These are phyloP conservation scores for Diaporthe citriasiana DNA, from an alignment of 2,329 filamentous ascomycete species.

Conservation along the genomic window DNA sequence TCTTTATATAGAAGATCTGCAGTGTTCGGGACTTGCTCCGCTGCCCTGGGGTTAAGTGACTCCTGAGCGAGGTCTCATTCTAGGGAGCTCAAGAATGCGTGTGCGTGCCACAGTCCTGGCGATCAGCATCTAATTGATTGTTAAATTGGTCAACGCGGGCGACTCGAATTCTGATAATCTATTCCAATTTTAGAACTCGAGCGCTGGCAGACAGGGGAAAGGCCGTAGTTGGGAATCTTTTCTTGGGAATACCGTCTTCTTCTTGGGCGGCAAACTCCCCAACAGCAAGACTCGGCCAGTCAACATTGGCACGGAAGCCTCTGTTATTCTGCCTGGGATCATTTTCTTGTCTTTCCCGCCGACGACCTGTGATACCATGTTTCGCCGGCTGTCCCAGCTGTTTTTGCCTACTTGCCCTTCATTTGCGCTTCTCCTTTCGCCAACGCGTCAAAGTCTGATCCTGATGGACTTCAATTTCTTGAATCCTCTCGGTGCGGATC, in stretches of 20 bases:
- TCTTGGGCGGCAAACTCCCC: constrained; percentile 85
- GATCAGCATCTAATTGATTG: not conserved
- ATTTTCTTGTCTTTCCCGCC: constrained; percentile 85
- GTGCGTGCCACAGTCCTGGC: not conserved
- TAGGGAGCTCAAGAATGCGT: not conserved
- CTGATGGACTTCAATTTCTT: constrained; percentile 77
- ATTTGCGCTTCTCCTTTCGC: constrained; percentile 94
- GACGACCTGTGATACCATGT: constrained; percentile 89
- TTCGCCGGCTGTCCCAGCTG: constrained; percentile 88
- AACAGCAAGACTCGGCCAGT: constrained; percentile 90
- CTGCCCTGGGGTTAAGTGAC: not conserved
- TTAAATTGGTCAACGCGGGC: not conserved
- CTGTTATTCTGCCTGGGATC: constrained; percentile 56
- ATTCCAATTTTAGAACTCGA: not conserved
- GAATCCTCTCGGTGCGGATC: not conserved
- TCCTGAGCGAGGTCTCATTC: not conserved
- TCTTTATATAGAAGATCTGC: constrained; percentile 23
- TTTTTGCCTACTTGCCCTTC: constrained; percentile 91
- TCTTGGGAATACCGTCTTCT: constrained; percentile 92
- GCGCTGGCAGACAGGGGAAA: constrained; percentile 50
- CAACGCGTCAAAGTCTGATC: constrained; percentile 92
- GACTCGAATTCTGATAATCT: not conserved
- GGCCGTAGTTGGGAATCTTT: constrained; percentile 93
- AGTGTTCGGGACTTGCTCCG: not conserved
- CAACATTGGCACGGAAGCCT: constrained; percentile 86